A percentile compares a stretch with the other conserved stretches of the same genome.
These are phyloP conservation scores for Saccharomycopsis malanga DNA, from an alignment of 805 yeast species.

Conservation along the genomic window DNA sequence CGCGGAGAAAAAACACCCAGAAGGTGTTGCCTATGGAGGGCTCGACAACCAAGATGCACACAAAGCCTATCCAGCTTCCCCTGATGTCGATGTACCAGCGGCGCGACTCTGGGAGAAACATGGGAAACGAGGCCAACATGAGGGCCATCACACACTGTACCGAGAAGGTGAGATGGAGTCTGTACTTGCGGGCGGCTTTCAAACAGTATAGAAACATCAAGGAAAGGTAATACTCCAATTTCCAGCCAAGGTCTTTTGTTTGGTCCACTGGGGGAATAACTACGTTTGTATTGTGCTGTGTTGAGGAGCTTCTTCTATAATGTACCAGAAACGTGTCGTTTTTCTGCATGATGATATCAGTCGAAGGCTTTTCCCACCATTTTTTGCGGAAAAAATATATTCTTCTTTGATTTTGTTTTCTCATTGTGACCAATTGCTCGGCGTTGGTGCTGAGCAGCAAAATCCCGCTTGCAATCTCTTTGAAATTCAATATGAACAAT, in stretches of 20 bases:
- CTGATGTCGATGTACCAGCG: conserved; percentile 42
- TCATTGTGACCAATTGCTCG: conserved; percentile 27
- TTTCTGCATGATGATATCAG: conserved; percentile 1
- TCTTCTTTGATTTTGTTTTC: conserved; percentile 29
- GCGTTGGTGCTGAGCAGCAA: conserved; percentile 30
- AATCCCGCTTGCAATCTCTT: conserved; percentile 32
- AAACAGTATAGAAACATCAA: not conserved
- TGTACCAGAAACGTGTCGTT: not conserved
- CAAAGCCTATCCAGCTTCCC: conserved; percentile 51
- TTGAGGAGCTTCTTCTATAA: not conserved
- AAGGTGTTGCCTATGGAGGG: conserved; percentile 46
- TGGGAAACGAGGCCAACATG: conserved; percentile 43
- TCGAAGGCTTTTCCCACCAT: conserved; percentile 39
- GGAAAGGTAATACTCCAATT: not conserved
- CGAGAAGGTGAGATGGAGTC: conserved; percentile 39
- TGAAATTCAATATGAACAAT: conserved; percentile 42
- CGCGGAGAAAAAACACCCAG: conserved; percentile 40
- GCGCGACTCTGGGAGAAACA: conserved; percentile 40
- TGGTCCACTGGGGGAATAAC: too few species aligned
- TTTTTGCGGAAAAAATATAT: conserved; percentile 30
- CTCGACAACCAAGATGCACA: conserved; percentile 42
- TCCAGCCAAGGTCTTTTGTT: too few species aligned
- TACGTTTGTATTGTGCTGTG: not conserved
- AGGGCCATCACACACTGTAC: conserved; percentile 40
- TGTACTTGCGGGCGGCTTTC: conserved; percentile 13